These are phyloP conservation scores for Vicia faba DNA, from an alignment of 306 rosid genomes.

Conservation along the genomic window DNA sequence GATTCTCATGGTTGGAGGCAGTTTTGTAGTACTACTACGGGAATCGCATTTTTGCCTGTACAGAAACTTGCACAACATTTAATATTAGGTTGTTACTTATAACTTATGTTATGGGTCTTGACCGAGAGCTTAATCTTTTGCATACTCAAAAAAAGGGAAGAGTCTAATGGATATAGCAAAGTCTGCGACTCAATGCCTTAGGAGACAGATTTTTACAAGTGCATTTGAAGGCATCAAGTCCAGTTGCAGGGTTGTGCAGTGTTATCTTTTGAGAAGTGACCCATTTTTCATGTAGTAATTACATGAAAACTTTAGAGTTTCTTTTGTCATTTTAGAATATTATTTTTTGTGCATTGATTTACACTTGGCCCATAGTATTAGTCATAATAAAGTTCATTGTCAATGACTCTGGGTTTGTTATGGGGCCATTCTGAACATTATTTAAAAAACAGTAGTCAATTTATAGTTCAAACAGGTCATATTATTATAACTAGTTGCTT, in stretches of 20 bases:
- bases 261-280: neutral
- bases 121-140: conserved; percentile 10
- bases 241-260: neutral
- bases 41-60: conserved; percentile 56
- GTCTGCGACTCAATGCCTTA: conserved; percentile 35
- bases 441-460: neutral
- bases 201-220: neutral
- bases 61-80: conserved; percentile 39
- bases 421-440: conserved; percentile 28
- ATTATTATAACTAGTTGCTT: conserved; percentile 6
- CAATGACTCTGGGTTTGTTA: conserved; percentile 23
- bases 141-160: neutral
- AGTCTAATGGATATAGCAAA: conserved; percentile 1
- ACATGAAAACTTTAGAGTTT: conserved; percentile 1
- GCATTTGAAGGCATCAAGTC: conserved; percentile 24
- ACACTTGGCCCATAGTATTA: neutral
- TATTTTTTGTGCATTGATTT: conserved; percentile 31
- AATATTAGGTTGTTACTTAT: conserved; percentile 24
- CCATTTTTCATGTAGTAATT: conserved; percentile 27
- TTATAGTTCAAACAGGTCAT: conserved; percentile 1
- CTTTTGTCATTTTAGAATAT: conserved; percentile 5
- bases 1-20: conserved; percentile 48
- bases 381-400: conserved; percentile 1
- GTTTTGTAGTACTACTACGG: conserved; percentile 46
- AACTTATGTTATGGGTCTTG: conserved; percentile 10